phyloP scores from a whole-genome alignment of 306 rosid species.

The Inga oerstediana region DNA sequence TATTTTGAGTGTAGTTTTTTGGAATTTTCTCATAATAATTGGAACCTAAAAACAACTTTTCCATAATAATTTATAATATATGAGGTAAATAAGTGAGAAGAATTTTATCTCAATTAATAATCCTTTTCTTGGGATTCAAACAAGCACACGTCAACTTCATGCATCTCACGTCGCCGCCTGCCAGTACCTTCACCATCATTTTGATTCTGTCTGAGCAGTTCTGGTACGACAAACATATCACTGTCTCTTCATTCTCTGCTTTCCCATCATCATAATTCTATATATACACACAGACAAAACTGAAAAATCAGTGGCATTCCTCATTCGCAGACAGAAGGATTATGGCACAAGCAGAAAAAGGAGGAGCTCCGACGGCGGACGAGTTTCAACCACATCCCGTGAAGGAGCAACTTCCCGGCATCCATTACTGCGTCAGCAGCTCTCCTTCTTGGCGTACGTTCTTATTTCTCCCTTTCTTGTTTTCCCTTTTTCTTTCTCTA shows the following conservation, averaged over 20 bases:
- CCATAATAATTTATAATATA: too few relatives aligned
- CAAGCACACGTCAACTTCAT: background rate
- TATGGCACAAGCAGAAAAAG: conserved; percentile 21
- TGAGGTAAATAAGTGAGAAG: too few relatives aligned
- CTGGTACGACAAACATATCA: background rate
- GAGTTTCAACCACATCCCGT: conserved; percentile 78
- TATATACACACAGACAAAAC: background rate
- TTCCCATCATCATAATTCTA: background rate
- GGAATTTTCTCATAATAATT: too few relatives aligned
- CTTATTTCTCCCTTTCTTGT: background rate
- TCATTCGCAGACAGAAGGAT: background rate
- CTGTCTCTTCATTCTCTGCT: background rate
- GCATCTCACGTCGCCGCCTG: conserved; percentile 37
- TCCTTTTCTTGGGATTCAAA: too few relatives aligned
- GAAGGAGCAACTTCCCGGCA: conserved; percentile 84
- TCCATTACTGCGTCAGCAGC: conserved; percentile 73
- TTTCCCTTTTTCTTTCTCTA: background rate
- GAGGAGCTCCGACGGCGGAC: conserved; percentile 40
- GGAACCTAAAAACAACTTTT: too few relatives aligned
- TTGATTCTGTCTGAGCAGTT: background rate
- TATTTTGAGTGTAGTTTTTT: too few relatives aligned
- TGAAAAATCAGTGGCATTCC: background rate
- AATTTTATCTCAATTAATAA: too few relatives aligned
- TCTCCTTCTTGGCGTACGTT: conserved; percentile 94
- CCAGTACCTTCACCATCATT: background rate